These are phyloP conservation scores for Phytophthora fragariaefolia DNA, from an alignment of 352 stramenopile genomes.

Conservation along the genomic window DNA sequence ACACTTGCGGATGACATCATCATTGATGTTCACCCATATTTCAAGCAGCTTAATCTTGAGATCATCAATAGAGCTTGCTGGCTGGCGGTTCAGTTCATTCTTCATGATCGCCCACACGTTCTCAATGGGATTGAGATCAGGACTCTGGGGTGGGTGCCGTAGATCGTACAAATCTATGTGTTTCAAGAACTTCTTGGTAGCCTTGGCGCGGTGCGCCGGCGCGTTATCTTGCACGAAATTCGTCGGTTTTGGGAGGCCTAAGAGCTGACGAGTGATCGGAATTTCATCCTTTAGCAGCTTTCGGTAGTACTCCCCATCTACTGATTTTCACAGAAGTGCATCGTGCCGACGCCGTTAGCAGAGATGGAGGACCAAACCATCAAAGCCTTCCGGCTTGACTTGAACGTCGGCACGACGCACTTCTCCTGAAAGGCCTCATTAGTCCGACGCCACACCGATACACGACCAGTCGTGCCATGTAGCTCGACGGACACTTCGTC, in stretches of 20 bases:
- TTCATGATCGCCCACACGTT: constrained; percentile 15
- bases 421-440: not conserved
- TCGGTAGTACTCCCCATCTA: constrained; percentile 7
- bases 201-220: constrained; percentile 13
- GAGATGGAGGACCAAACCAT: constrained; percentile 3
- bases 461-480: not conserved
- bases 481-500: not conserved
- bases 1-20: too few relatives aligned
- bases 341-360: constrained; percentile 9
- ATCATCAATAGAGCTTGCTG: not conserved
- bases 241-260: not conserved
- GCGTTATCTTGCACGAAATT: constrained; percentile 18
- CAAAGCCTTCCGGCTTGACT: constrained; percentile 2
- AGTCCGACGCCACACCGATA: constrained; percentile 1
- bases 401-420: constrained; percentile 12
- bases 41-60: not conserved
- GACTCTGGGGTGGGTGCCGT: constrained; percentile 6
- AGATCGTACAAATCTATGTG: not conserved
- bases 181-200: not conserved
- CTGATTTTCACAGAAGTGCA: constrained; percentile 12
- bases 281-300: not conserved
- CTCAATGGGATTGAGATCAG: constrained; percentile 20
- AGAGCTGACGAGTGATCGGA: not conserved
- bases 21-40: not conserved
- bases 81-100: not conserved